Base-by-base conservation (phyloP, 2,329 filamentous ascomycete genomes). In the Pseudocercospora fuligena region DNA sequence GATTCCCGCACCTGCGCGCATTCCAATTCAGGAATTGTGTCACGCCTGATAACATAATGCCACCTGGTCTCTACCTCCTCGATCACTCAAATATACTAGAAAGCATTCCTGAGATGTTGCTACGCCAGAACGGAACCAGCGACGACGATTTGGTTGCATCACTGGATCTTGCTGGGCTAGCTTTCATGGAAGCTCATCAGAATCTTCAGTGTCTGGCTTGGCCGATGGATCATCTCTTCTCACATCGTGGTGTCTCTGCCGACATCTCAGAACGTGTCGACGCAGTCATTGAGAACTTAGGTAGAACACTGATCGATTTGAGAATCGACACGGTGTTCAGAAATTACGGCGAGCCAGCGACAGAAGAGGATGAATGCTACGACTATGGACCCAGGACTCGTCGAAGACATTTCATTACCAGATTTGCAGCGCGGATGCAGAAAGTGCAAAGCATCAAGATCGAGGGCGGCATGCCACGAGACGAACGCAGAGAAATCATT, bases 11-110 rank as follows among this genome's bases (percentile, higher is more conserved):
- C 60, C 70, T 84, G 8, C 73, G 79, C 29, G 76, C 80, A n/a
- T 81, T 84, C 29, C 82, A 84, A 61, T 67, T 83, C 31, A 78
- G 82, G 14, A 84, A 83, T 68, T 79, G 80, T 21, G 79, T 82
- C 1, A 73, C 79, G 11, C 59, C 71, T 0, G 73, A 79, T 11
- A 80, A 79, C 1, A 68, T 62, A n/a, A 66, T 83, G 7, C 80
- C 79, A 3, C 47, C 63, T 8, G 76, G 75, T 0, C 60, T 82
- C 1, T 82, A 77, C 54, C 76, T 83, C 63, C 51, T 71, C 36
- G 19, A 12, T 23, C 25, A 27, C 65, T 25, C 36, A 19, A 27
- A 57, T 5, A 19, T 29, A 27, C 11, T 9, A 51, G 59, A 27
- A 49, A 58, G 43, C 51, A 33, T 31, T 16, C 14, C 19, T 19